phyloP scores from a whole-genome alignment of 352 stramenopile species.

The Phytopythium oedochilum region DNA sequence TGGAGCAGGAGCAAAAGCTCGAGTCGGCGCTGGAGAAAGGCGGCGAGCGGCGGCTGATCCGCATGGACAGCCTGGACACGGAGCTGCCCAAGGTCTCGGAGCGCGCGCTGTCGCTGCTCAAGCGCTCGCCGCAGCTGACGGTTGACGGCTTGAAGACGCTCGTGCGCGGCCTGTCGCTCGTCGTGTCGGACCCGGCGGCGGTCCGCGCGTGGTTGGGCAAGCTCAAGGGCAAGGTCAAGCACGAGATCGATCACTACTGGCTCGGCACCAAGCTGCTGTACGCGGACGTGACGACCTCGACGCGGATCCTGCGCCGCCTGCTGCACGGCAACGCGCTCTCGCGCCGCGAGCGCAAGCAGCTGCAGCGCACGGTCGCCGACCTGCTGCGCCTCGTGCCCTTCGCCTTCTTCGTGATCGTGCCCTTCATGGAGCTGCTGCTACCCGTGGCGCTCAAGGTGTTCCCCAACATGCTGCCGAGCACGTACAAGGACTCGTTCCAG shows the following conservation, averaged over 20 bases:
- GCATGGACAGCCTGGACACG: slow-evolving; percentile 73
- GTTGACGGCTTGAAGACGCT: slow-evolving; percentile 48
- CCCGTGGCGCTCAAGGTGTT: slow-evolving; percentile 98
- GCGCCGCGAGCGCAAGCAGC: slow-evolving; percentile 95
- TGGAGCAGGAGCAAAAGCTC: slow-evolving; percentile 52
- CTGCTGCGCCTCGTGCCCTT: slow-evolving; percentile 97
- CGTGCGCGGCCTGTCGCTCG: slow-evolving; percentile 48
- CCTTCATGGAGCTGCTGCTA: slow-evolving; percentile 98
- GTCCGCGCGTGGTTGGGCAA: slow-evolving; percentile 58
- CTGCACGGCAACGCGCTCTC: slow-evolving; percentile 92
- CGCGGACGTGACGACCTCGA: slow-evolving; percentile 93
- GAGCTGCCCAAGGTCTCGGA: slow-evolving; percentile 72
- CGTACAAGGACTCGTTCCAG: slow-evolving; percentile 95
- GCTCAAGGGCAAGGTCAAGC: slow-evolving; percentile 80
- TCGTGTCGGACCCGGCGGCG: slow-evolving; percentile 54
- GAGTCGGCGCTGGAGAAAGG: slow-evolving; percentile 76
- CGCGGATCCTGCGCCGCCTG: slow-evolving; percentile 89
- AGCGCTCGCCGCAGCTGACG: slow-evolving; percentile 62
- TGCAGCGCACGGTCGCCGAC: slow-evolving; percentile 95
- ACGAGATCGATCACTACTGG: slow-evolving; percentile 96
- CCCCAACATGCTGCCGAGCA: slow-evolving; percentile 98
- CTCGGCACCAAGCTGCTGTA: slow-evolving; percentile 96
- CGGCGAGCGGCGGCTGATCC: slow-evolving; percentile 72
- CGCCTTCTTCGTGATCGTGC: slow-evolving; percentile 96
- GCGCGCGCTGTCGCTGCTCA: slow-evolving; percentile 60